Evolutionary conservation across 345 rosid species (phyloP), one percentile per base, ranked within the genome.

Genomic region (Rhodomyrtus tomentosa): DNA sequence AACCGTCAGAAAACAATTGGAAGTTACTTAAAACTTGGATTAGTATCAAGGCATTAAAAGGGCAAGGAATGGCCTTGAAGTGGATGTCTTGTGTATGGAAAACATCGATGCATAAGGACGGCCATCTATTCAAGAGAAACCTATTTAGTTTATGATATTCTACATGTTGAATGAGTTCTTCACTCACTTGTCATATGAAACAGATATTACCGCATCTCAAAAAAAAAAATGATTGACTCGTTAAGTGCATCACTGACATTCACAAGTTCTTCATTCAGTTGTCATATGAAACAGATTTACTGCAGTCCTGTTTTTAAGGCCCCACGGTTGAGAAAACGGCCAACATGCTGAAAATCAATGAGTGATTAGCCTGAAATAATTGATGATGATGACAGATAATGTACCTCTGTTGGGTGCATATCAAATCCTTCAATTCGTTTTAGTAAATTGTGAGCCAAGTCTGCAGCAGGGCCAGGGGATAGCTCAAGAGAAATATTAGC

Each of bases 361-460:
- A 36, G 50, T 55, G 14, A 82, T 76, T 81, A 27, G 21, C 13
- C 22, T 48, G 73, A 36, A 20, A 42, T 79, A 50, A 81, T 55
- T 50, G 80, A 83, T 55, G 51, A 9, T 48, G 50, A 20, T 16
- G 38, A 55, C 24, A 59, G 59, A 45, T 48, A 32, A 55, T 36
- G 52, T 97, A 97, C 99, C 98, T 95, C 98, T 58, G 98, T 95
- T 55, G 91, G 89, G 87, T 97, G 98, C 93, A 90, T 92, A 90
- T 91, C 89, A 91, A 95, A 97, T 86, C 91, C 92, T 88, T 94
- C 96, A 81, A 95, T 93, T 87, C 93, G 85, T 89, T 90, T 91
- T 84, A 95, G 95, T 91, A 94, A 91, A 84, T 94, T 93, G 89
- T 94, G 93, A 82, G 98, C 98, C 85, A 95, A 92, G 86, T 94